A percentile compares a stretch with the other conserved stretches of the same genome.
Evolutionary conservation across 2,329 filamentous ascomycete species (phyloP).

Genomic region (Dothistroma pini): DNA sequence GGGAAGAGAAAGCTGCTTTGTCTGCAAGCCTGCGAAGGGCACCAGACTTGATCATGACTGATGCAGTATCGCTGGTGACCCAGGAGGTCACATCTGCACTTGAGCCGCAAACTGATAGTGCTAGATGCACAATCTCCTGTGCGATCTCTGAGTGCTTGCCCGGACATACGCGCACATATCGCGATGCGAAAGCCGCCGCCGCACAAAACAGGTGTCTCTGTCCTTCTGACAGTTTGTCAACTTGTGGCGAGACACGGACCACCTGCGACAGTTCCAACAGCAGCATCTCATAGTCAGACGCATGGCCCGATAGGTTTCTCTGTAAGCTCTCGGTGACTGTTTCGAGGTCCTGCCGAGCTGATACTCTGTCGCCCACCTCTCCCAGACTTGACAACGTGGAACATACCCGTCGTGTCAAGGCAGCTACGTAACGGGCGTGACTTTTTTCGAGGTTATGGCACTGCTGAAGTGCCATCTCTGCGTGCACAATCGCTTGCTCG

Average conservation of each 20-base stretch:
- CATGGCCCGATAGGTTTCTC: constrained; percentile 21
- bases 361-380: background rate
- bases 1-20: constrained; percentile 49
- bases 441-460: constrained; percentile 15
- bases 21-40: constrained; percentile 53
- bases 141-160: constrained; percentile 14
- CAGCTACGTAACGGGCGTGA: constrained; percentile 23
- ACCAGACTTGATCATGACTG: constrained; percentile 58
- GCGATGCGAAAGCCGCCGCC: constrained; percentile 29
- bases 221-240: background rate
- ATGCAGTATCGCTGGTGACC: constrained; percentile 57
- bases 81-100: constrained; percentile 25
- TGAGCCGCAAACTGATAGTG: constrained; percentile 17
- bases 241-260: background rate
- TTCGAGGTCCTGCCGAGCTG: constrained; percentile 2
- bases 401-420: constrained; percentile 5
- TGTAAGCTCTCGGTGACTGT: constrained; percentile 11
- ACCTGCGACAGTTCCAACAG: constrained; percentile 22
- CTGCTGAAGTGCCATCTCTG: constrained; percentile 11
- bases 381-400: background rate
- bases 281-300: constrained; percentile 28
- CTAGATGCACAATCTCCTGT: constrained; percentile 21
- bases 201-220: constrained; percentile 7
- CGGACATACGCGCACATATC: constrained; percentile 26
- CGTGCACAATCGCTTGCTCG: constrained; percentile 13